phyloP scores from a whole-genome alignment of 441 rosid species.

The Macaranga tanarius region DNA sequence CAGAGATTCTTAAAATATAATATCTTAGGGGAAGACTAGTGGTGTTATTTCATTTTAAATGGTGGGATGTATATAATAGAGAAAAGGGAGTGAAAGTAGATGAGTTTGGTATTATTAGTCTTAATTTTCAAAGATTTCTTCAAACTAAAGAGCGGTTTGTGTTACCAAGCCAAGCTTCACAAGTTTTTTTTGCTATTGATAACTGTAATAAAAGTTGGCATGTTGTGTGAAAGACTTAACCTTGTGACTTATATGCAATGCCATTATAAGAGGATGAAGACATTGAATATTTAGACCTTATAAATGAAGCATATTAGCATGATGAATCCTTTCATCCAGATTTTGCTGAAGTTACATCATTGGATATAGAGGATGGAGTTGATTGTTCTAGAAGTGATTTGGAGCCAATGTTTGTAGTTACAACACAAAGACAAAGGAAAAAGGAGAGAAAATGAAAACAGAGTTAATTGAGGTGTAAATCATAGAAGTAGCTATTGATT shows the following conservation, averaged over 20 bases:
- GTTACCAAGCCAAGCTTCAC: not conserved
- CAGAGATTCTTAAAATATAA: not conserved
- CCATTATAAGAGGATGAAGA: not conserved
- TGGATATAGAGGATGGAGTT: not conserved
- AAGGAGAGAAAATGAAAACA: not conserved
- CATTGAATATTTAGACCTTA: not conserved
- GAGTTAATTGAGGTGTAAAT: not conserved
- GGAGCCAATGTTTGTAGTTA: not conserved
- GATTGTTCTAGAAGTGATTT: not conserved
- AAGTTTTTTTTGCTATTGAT: not conserved
- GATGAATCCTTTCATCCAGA: not conserved
- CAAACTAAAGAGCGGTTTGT: not conserved
- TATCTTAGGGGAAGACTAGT: not conserved
- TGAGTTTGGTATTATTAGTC: not conserved
- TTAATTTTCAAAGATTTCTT: not conserved
- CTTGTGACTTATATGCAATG: not conserved
- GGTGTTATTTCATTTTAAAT: slow-evolving; percentile 40
- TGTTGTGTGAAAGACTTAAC: not conserved
- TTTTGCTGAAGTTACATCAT: not conserved
- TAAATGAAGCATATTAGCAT: not conserved
- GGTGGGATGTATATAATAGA: not conserved
- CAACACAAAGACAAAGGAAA: not conserved
- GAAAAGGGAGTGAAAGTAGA: not conserved
- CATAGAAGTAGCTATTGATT: not conserved
- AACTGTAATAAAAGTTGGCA: not conserved